Base-by-base conservation (phyloP, 768 basidiomycete species). In the Pisolithus microcarpus region DNA sequence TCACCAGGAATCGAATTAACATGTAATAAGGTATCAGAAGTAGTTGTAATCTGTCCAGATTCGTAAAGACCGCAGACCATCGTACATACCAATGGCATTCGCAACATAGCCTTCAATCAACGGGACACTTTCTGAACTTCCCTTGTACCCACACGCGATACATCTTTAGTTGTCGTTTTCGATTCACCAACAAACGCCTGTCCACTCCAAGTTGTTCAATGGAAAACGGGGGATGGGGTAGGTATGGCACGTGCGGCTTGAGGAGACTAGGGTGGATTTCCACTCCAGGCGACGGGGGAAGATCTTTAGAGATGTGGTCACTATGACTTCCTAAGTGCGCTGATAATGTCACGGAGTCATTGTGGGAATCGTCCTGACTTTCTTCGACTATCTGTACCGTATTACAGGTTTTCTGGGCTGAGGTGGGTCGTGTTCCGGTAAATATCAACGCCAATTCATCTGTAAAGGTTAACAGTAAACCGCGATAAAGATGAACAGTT, bases 121-220 rank as follows among this genome's bases (percentile, higher is more conserved):
- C 3, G 21, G 18, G 49, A 9, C 44, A n/a, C 24, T 45, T 37
- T 64, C 85, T 72, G 61, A 91, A 91, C 62, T 84, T 86, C 0
- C 81, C 89, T 67, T 94, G 91, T 83, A 93, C 82, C 91, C 91
- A 95, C 0, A 93, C 87, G 43, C 96, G 75, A 65, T 95, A 97
- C 96, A 99, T 99, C 68, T 95, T 95, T 46, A 96, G 70, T 69
- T 93, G 87, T 52, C 90, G 75, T 70, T 96, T 97, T 43, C 96
- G 77, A 62, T 99, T 99, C 48, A 99, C 84, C 40, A 98, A 75
- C 50, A 99, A 69, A 39, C 96, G 77, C 7, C 93, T 75, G 71
- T 99, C 96, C 6, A 93, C 80, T 2, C 92, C 93, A 2, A 98
- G 75, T 60, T 91, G 88, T 50, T 84, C 80, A n/a, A 81, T 77